These are phyloP conservation scores for Aspergillus hortae DNA, from an alignment of 2,329 filamentous ascomycete genomes.

Conservation along the genomic window DNA sequence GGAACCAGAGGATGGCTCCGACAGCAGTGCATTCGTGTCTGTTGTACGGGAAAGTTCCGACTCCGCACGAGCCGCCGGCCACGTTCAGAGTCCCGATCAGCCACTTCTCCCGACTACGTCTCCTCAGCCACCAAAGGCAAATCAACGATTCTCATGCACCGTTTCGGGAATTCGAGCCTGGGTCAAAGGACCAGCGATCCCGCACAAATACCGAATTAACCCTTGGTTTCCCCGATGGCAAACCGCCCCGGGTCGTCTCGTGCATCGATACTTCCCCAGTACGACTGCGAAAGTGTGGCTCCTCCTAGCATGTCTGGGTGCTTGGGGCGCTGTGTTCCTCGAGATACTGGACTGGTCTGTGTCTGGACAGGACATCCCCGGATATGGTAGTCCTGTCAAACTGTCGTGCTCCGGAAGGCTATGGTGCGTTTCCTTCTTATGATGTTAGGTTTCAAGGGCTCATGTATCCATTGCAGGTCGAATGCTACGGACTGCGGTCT, in stretches of 20 bases:
- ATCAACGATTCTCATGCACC: constrained; percentile 20
- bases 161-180: constrained; percentile 22
- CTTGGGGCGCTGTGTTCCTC: constrained; percentile 35
- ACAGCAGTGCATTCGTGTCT: constrained; percentile 10
- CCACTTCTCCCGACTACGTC: constrained; percentile 20
- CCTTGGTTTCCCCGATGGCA: constrained; percentile 32
- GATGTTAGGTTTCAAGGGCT: neutral
- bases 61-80: constrained; percentile 11
- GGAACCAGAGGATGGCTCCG: constrained; percentile 2
- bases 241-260: constrained; percentile 29
- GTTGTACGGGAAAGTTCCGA: constrained; percentile 17
- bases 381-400: constrained; percentile 32
- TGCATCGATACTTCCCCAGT: constrained; percentile 27
- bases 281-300: constrained; percentile 21
- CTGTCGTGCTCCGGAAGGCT: constrained; percentile 32
- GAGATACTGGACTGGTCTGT: constrained; percentile 29
- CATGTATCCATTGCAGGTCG: constrained; percentile 14
- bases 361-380: constrained; percentile 25
- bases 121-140: neutral
- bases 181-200: constrained; percentile 29
- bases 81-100: constrained; percentile 14
- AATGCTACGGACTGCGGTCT: constrained; percentile 50
- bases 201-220: constrained; percentile 31
- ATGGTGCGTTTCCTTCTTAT: constrained; percentile 25
- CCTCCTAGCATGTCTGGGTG: constrained; percentile 21